A percentile compares a stretch with the other conserved stretches of the same genome.
Evolutionary conservation across 768 basidiomycete genomes (phyloP).

Genomic region (Rhodotorula toruloides): DNA sequence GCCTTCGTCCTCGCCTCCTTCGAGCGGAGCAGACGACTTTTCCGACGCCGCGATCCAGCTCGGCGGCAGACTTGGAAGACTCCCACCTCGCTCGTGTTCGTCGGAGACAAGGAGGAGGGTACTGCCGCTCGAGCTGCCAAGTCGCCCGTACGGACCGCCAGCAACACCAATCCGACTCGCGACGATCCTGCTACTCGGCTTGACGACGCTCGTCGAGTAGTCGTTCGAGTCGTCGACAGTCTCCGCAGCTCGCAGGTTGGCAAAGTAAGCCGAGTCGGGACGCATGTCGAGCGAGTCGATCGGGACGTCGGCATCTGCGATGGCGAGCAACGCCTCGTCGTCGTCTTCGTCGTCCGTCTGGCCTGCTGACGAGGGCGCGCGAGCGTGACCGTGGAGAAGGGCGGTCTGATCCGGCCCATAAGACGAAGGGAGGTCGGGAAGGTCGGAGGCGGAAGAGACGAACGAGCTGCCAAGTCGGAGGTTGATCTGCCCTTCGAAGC

Average conservation of each 20-base stretch:
- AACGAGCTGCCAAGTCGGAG: background rate
- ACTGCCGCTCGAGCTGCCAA: conserved; percentile 22
- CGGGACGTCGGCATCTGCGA: conserved; percentile 16
- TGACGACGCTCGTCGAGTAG: conserved; percentile 24
- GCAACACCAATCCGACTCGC: too few species aligned
- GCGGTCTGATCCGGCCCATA: background rate
- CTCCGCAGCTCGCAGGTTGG: background rate
- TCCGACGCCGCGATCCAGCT: conserved; percentile 46
- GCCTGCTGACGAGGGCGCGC: background rate
- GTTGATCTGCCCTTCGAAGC: conserved; percentile 29
- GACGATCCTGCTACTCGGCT: conserved; percentile 8
- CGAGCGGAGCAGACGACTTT: conserved; percentile 46
- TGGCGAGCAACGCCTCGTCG: conserved; percentile 23
- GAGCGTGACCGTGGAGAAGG: background rate
- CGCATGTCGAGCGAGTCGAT: conserved; percentile 25
- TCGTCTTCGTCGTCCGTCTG: conserved; percentile 13
- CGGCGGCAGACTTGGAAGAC: conserved; percentile 43
- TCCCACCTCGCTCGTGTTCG: conserved; percentile 73
- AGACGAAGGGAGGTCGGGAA: background rate
- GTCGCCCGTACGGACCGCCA: conserved; percentile 16
- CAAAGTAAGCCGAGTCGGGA: background rate
- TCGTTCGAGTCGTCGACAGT: too few species aligned
- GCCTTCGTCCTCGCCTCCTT: conserved; percentile 32
- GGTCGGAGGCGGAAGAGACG: background rate
- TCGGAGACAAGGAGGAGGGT: conserved; percentile 53